Evolutionary conservation across 768 basidiomycete species (phyloP), one percentile per base, ranked within the genome.

Genomic region (Boletellus ananiceps): DNA sequence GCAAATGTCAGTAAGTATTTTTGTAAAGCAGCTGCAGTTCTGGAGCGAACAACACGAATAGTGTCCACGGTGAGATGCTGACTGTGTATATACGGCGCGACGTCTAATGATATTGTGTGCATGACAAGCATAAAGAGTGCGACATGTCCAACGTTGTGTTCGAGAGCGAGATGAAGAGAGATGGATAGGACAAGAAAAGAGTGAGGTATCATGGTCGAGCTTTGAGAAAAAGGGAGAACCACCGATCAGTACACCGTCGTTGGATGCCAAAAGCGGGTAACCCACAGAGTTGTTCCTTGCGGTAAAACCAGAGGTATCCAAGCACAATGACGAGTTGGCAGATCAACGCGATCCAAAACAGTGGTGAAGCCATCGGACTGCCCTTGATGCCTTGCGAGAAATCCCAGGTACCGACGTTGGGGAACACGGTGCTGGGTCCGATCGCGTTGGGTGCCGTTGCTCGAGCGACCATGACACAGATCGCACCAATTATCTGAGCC

Each of bases 261-360:
- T 15, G 11, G 9, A 47, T n/a, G 11, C 25, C 47, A 37, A 38
- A 25, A 15, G 3, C 35, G 13, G 25, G 3, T 9, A 9, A 75
- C 86, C 45, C 64, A 88, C 87, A 69, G 52, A 95, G 80, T 66
- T 95, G 93, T 70, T 95, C 93, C 72, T 91, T 93, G 68, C 93
- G 83, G 71, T 94, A 95, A 81, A 95, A 94, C 89, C 89, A 89
- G 75, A 93, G 93, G 73, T 95, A 95, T 18, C 93, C 93, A 52
- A 84, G 69, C 50, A 94, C 90, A 62, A 95, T 92, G 57, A 93
- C 67, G 46, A 95, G 62, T 64, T 92, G 89, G 64, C 82, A 88
- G 7, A 82, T 58, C 47, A 89, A 72, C 40, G 89, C 90, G 44
- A 93, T 69, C 93, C 93, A 95, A 76, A 95, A 95, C 39, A 88